Percentiles rank a stretch among this genome's conserved stretches.
These are phyloP conservation scores for Yarrowia sp. DNA, from an alignment of 805 yeast genomes.

Conservation along the genomic window DNA sequence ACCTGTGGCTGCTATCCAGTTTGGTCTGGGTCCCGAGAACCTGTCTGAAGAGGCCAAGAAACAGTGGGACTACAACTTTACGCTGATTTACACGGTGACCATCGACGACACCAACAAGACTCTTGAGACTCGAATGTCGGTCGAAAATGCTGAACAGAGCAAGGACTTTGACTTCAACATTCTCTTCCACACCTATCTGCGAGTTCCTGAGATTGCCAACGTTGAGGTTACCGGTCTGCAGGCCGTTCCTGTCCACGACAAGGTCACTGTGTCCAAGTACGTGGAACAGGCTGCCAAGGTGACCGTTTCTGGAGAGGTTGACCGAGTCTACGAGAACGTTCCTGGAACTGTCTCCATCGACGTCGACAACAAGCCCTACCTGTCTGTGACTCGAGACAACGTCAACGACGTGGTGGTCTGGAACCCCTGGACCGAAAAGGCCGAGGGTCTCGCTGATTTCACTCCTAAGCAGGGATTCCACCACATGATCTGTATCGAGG, in stretches of 20 bases:
- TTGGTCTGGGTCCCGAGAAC: slow-evolving; percentile 84
- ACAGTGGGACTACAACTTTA: slow-evolving; percentile 71
- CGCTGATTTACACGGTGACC: slow-evolving; percentile 65
- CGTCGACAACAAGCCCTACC: slow-evolving; percentile 65
- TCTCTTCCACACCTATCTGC: slow-evolving; percentile 88
- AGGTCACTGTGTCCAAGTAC: slow-evolving; percentile 54
- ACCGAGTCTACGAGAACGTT: slow-evolving; percentile 69
- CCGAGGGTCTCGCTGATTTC: slow-evolving; percentile 83
- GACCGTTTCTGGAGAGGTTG: slow-evolving; percentile 56
- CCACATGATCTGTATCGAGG: slow-evolving; percentile 91
- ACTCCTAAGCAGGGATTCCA: slow-evolving; percentile 79
- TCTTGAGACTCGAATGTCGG: slow-evolving; percentile 67
- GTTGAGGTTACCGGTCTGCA: slow-evolving; percentile 72
- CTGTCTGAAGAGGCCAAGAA: slow-evolving; percentile 58
- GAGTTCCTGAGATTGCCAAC: slow-evolving; percentile 71
- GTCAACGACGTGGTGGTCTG: slow-evolving; percentile 79
- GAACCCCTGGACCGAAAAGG: slow-evolving; percentile 94
- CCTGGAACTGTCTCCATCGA: slow-evolving; percentile 59
- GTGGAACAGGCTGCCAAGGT: slow-evolving; percentile 34
- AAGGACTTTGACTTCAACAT: slow-evolving; percentile 80
- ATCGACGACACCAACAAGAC: slow-evolving; percentile 48
- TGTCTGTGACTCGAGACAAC: slow-evolving; percentile 61
- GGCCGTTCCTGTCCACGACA: slow-evolving; percentile 72
- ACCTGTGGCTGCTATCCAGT: slow-evolving; percentile 73
- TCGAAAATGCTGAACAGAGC: slow-evolving; percentile 60